Base-by-base conservation (phyloP, 306 rosid genomes). In the Glycine latifolia region DNA sequence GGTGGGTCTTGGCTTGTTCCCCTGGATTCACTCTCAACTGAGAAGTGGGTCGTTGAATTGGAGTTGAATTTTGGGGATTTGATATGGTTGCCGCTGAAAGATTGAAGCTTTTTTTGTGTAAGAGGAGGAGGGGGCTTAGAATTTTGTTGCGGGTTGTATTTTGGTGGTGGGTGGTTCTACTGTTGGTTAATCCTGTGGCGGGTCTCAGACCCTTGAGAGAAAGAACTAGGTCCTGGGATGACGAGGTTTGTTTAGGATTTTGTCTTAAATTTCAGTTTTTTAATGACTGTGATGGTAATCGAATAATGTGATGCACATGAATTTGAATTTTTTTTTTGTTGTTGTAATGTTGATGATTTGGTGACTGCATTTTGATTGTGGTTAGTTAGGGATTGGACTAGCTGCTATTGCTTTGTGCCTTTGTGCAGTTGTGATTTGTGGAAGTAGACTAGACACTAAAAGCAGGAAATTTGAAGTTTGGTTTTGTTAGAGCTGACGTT, bases 141-240 rank as follows among this genome's bases (percentile, higher is more conserved):
- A 74, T 76, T 67, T 66, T 85, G 73, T 80, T 76, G 71, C 75
- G 72, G 79, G 74, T 85, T 83, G 73, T 82, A 50, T 84, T 89
- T 83, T 79, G 87, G 43, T 67, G 88, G 61, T 91, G 89, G 87
- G 76, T 81, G 75, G 78, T 86, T 73, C 78, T 86, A 35, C 76
- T 87, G 85, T 81, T 87, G 43, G 82, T 76, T 43, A 83, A 48
- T 74, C 91, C 93, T 68, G 97, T 78, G 89, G 87, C 68, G 17
- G 89, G 88, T 82, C 86, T 94, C 61, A 90, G 98, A 85, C 98
- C 98, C 48, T 89, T 94, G 54, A 85, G 98, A 73, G 98, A 94
- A 80, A 87, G 93, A 59, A 81, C 93, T 84, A 90, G 92, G 20
- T 90, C 97, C 5, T 94, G 97, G 98, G 97, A 92, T 50, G 97